Conservation (phyloP, 371 early-diverging fungal species). For the Mucor indicus region DNA sequence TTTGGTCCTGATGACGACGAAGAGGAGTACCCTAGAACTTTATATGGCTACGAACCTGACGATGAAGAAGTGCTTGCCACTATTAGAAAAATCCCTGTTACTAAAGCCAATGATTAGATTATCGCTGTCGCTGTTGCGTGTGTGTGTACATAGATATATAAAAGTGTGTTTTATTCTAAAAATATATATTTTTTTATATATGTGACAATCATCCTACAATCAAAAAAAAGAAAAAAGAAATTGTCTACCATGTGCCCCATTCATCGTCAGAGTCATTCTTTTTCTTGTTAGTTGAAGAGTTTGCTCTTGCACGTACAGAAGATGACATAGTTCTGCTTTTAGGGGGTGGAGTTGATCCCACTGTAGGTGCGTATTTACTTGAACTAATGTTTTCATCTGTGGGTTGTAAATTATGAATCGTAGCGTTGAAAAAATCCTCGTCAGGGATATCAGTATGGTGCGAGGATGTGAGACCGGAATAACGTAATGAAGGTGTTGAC, state of each 20-base stretch:
- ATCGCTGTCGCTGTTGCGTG: not conserved
- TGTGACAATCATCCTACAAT: no score
- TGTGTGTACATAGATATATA: no score
- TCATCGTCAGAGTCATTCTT: slow-evolving; percentile 51
- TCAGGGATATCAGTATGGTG: slow-evolving; percentile 27
- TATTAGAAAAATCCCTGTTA: slow-evolving; percentile 8
- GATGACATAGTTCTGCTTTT: slow-evolving; percentile 1
- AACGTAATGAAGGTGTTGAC: slow-evolving; percentile 11
- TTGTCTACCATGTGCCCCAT: slow-evolving; percentile 51
- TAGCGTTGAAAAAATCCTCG: slow-evolving; percentile 47
- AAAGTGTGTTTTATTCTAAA: no score
- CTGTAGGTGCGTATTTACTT: slow-evolving; percentile 17
- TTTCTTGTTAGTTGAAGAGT: slow-evolving; percentile 35
- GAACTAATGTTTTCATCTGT: slow-evolving; percentile 18
- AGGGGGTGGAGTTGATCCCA: slow-evolving; percentile 33
- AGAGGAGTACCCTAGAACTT: slow-evolving; percentile 23
- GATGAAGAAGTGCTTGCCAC: slow-evolving; percentile 1
- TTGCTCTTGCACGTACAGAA: slow-evolving; percentile 26
- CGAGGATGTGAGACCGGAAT: slow-evolving; percentile 6
- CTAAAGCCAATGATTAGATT: not conserved
- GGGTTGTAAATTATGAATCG: slow-evolving; percentile 36
- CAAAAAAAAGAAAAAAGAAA: not conserved
- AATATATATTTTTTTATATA: no score
- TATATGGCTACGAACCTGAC: slow-evolving; percentile 15
- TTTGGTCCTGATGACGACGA: slow-evolving; percentile 20